Percentiles rank a stretch among this genome's conserved stretches.
phyloP scores from a whole-genome alignment of 1,139 yeast species.

The Lodderomyces beijingensis region DNA sequence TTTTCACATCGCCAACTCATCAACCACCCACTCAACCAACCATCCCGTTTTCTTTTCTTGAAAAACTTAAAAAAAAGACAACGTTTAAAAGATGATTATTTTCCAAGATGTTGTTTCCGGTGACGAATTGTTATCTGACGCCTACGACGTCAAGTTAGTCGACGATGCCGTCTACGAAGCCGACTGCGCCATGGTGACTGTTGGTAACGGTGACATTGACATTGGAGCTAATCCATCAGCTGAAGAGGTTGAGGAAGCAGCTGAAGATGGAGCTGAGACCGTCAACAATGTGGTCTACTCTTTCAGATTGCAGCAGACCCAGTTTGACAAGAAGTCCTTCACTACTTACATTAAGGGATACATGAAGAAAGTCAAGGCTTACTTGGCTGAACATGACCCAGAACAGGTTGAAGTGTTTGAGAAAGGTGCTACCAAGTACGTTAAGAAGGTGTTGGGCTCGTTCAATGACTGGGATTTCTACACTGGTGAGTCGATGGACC shows the following conservation, averaged over 20 bases:
- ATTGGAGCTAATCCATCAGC: conserved; percentile 99
- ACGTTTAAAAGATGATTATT: conserved; percentile 45
- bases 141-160: conserved; percentile 83
- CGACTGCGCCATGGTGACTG: conserved; percentile 87
- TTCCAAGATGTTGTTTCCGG: conserved; percentile 76
- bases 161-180: conserved; percentile 95
- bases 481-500: conserved; percentile 99
- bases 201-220: conserved; percentile 82
- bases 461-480: conserved; percentile 99
- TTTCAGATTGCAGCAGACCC: conserved; percentile 94
- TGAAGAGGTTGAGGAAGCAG: conserved; percentile 79
- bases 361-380: conserved; percentile 93
- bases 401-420: conserved; percentile 83
- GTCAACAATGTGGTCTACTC: conserved; percentile 98
- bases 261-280: conserved; percentile 80
- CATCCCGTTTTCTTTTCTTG: too few relatives aligned
- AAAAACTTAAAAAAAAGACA: too few relatives aligned
- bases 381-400: conserved; percentile 84
- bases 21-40: too few relatives aligned
- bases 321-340: conserved; percentile 96
- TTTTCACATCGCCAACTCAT: background rate
- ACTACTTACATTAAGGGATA: conserved; percentile 94
- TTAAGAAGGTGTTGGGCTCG: conserved; percentile 89
- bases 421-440: conserved; percentile 94
- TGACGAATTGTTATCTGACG: conserved; percentile 97